Conservation (phyloP, 306 rosid genomes). For the Morella rubra region DNA sequence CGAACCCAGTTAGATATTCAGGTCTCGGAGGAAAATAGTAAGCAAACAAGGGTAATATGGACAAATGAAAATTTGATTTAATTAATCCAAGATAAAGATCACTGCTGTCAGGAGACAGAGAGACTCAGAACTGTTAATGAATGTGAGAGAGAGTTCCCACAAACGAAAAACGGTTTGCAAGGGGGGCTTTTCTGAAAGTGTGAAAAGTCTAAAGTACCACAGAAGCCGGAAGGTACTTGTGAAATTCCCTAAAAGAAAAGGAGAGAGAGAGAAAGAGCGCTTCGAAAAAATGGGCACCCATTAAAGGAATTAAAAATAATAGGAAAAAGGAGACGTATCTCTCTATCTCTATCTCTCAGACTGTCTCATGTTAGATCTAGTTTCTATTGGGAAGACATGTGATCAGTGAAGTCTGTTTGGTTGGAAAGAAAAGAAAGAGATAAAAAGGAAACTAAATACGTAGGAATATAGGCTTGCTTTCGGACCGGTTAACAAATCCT, state of each 20-base stretch:
- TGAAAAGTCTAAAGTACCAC: slow-evolving; percentile 49
- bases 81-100: background rate
- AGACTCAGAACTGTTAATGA: slow-evolving; percentile 25
- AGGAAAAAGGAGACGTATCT: slow-evolving; percentile 4
- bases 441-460: background rate
- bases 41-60: slow-evolving; percentile 21
- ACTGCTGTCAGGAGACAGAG: slow-evolving; percentile 33
- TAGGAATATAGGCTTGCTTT: background rate
- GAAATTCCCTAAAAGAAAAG: slow-evolving; percentile 27
- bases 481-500: background rate
- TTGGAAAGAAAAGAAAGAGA: slow-evolving; percentile 16
- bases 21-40: background rate
- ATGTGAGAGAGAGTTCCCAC: slow-evolving; percentile 16
- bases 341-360: slow-evolving; percentile 30
- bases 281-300: background rate
- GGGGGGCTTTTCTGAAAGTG: background rate
- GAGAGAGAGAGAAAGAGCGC: slow-evolving; percentile 23
- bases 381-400: background rate
- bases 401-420: slow-evolving; percentile 24
- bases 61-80: background rate
- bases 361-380: slow-evolving; percentile 42
- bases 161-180: slow-evolving; percentile 2
- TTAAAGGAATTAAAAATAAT: background rate
- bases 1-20: background rate
- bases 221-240: slow-evolving; percentile 45